Evolutionary conservation across 345 rosid species (phyloP).

Genomic region (Ceriops decandra): DNA sequence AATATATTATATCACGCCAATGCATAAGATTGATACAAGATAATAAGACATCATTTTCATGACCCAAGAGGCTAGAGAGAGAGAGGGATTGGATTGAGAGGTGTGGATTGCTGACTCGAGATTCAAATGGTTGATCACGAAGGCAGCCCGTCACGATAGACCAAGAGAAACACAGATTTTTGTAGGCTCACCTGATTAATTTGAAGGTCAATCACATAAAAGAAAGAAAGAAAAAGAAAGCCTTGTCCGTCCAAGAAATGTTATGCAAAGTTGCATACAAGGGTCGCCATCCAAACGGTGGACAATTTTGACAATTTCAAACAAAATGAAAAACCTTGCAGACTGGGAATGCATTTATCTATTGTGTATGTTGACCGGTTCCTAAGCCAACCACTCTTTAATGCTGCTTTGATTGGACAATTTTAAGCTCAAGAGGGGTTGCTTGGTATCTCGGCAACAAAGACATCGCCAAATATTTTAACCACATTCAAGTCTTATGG

Average conservation of each 20-base stretch:
- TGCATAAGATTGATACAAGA: too few species aligned
- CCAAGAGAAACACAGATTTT: neutral
- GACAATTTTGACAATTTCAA: conserved; percentile 25
- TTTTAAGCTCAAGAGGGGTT: conserved; percentile 36
- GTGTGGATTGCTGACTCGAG: conserved; percentile 33
- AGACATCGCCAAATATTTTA: conserved; percentile 31
- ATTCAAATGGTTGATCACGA: conserved; percentile 34
- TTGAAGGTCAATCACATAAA: conserved; percentile 34
- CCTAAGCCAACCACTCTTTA: conserved; percentile 39
- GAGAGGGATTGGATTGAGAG: conserved; percentile 7
- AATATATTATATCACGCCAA: neutral
- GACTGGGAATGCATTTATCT: conserved; percentile 26
- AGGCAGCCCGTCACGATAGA: conserved; percentile 38
- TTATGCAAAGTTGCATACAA: neutral
- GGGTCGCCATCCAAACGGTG: conserved; percentile 13
- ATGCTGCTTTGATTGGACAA: conserved; percentile 35
- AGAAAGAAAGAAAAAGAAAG: conserved; percentile 4
- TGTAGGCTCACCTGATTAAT: conserved; percentile 33
- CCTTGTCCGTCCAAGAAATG: neutral
- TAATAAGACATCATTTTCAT: conserved; percentile 9
- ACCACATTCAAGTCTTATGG: conserved; percentile 3
- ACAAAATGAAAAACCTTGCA: conserved; percentile 16
- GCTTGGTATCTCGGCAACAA: conserved; percentile 59
- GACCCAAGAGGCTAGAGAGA: conserved; percentile 9
- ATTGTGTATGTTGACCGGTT: conserved; percentile 42